Base-by-base conservation (phyloP, 805 yeast species). In the Saccharomycopsis sp. region DNA sequence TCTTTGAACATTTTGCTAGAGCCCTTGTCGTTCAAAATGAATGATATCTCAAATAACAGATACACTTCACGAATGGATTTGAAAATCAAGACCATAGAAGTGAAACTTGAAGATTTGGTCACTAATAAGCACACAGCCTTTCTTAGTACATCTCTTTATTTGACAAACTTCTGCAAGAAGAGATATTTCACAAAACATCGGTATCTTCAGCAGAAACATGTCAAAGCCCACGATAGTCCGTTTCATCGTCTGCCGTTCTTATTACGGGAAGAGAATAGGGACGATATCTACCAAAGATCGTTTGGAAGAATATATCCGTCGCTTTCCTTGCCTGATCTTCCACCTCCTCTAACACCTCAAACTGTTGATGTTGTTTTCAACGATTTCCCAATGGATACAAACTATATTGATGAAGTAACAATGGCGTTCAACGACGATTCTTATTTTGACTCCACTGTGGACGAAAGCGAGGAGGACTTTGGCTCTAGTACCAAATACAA, bases 211-310 rank as follows among this genome's bases (percentile, higher is more conserved):
- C 84, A 84, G 55, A 73, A 75, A 1, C 96, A 88, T 68, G 70
- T 91, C 1, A 71, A 80, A 18, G 62, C 73, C 4, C 87, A 89
- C 64, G 99, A 94, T 74, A 87, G 88, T 0, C 90, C 97, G 0
- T 90, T 82, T 61, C 94, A 89, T 63, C 72, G 99, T 57, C 74
- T 83, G 20, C 85, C 94, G 0, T 91, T 90, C 67, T 69, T 92
- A 29, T 68, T 92, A 7, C 78, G 79, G 2, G 77, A 75, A 4
- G 75, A 76, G 14, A 71, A 72, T 14, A 78, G 84, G 56, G 79
- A 77, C 53, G 68, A 71, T 0, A 64, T 64, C 0, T 88, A 84
- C 63, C 70, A 74, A n/a, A 73, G 74, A 3, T 73, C 76, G 0
- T 77, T 70, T 61, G 83, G 85, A 0, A 71, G 80, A 3, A 78